Base-by-base conservation (phyloP, 2,329 filamentous ascomycete species). In the Talaromyces sp. region DNA sequence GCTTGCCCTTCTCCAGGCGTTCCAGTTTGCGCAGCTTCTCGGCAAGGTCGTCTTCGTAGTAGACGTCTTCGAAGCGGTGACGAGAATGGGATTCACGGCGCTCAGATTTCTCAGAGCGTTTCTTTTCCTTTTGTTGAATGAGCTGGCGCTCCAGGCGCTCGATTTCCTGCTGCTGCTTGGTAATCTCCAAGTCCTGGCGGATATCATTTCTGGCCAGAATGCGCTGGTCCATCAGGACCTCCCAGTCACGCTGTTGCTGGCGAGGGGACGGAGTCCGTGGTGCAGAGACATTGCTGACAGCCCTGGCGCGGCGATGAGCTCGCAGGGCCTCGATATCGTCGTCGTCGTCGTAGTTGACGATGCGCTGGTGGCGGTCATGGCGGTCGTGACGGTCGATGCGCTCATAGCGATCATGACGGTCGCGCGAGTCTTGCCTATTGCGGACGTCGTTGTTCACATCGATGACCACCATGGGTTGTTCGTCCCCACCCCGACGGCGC, bases 1-100 rank as follows among this genome's bases (percentile, higher is more conserved):
- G 81, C 76, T 64, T 78, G 70, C 70, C 78, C 71, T 60, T 75
- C 71, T 73, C 77, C 65, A 68, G 75, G 65, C 65, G 65, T 53
- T 76, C 70, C 25, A 75, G 68, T 36, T 69, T 68, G 42, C 72
- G 75, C 57, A 76, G 69, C 55, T 75, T 75, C 52, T 76, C 73
- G 58, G 69, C 71, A 53, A 74, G 71, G 63, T 75, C 75, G 19
- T 75, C 70, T 74, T 80, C 66, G 71, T 78, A 66, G 71, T 73
- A 66, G 62, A 80, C 76, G 13, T 82, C 78, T 59, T 78, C 75
- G 11, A 28, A 42, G 72, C 64, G 51, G 71, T 61, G 27, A 39
- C 60, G 60, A 15, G 60, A 51, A 6, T 49, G 36, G 13, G 60
- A 58, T 11, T 73, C 69, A 15, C 67, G 65, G 15, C 66, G 59